A percentile compares a stretch with the other conserved stretches of the same genome.
phyloP scores from a whole-genome alignment of 129 eudicot species.

The Ambrosia artemisiifolia region DNA sequence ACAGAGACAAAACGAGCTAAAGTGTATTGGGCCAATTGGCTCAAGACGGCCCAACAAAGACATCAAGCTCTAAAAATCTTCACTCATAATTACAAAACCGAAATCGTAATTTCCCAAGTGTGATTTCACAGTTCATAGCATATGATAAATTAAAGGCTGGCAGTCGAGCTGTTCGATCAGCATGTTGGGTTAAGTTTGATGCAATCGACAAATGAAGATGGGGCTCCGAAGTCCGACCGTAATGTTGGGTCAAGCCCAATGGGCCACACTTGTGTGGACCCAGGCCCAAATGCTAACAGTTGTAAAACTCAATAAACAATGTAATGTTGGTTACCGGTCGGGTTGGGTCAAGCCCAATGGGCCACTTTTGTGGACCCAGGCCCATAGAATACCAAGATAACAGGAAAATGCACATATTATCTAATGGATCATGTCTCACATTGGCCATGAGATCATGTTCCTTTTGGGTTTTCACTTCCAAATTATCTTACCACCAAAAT shows the following conservation, averaged over 20 bases:
- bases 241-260: background rate
- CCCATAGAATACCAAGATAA: background rate
- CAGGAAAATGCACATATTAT: background rate
- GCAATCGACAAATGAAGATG: background rate
- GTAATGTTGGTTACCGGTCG: background rate
- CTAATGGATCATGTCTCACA: background rate
- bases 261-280: too few relatives aligned
- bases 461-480: background rate
- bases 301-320: background rate
- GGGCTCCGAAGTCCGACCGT: background rate
- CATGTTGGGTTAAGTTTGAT: background rate
- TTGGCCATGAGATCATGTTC: background rate
- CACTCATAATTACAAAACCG: background rate
- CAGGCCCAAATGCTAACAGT: background rate
- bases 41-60: slow-evolving; percentile 5
- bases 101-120: background rate
- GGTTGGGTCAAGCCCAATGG: background rate
- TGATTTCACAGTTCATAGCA: background rate
- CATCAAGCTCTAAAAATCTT: background rate
- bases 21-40: background rate
- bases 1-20: background rate
- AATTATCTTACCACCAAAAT: too few relatives aligned
- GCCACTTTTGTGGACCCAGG: background rate
- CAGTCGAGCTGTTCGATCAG: background rate
- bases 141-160: background rate